phyloP scores from a whole-genome alignment of 2,329 filamentous ascomycete species.

The Pezicula radicicola region DNA sequence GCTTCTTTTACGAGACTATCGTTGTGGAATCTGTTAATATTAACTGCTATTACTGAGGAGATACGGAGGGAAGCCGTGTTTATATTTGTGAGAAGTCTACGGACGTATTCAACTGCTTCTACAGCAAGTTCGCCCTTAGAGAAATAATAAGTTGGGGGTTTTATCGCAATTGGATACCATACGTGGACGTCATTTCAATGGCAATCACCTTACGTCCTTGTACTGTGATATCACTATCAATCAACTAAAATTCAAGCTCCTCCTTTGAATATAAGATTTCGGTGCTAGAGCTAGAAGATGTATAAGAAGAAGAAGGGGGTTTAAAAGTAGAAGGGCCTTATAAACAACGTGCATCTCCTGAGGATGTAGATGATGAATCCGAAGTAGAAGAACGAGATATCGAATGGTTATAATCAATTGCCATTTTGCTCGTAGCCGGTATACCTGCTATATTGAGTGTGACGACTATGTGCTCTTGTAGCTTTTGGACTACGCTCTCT shows the following conservation, averaged over 20 bases:
- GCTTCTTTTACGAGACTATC: too few species aligned
- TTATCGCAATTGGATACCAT: constrained; percentile 16
- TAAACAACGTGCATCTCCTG: too few species aligned
- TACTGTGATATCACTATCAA: neutral
- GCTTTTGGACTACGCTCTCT: too few species aligned
- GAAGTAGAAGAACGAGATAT: too few species aligned
- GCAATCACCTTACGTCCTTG: neutral
- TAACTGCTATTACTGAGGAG: too few species aligned
- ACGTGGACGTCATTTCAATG: neutral
- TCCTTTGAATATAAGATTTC: neutral
- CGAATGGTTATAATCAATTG: neutral
- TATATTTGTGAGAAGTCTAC: too few species aligned
- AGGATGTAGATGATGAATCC: too few species aligned
- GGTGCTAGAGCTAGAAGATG: neutral
- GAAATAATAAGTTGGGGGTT: constrained; percentile 14
- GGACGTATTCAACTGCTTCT: too few species aligned
- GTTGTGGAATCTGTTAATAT: too few species aligned
- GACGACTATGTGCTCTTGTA: constrained; percentile 1
- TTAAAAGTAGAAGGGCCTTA: neutral
- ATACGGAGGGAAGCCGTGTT: too few species aligned
- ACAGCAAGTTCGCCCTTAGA: neutral
- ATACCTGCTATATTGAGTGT: too few species aligned
- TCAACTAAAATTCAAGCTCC: neutral
- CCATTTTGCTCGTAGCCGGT: neutral
- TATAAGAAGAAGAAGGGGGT: neutral